Evolutionary conservation across 495 filamentous ascomycete species (phyloP).

Genomic region (Echria macrotheca): DNA sequence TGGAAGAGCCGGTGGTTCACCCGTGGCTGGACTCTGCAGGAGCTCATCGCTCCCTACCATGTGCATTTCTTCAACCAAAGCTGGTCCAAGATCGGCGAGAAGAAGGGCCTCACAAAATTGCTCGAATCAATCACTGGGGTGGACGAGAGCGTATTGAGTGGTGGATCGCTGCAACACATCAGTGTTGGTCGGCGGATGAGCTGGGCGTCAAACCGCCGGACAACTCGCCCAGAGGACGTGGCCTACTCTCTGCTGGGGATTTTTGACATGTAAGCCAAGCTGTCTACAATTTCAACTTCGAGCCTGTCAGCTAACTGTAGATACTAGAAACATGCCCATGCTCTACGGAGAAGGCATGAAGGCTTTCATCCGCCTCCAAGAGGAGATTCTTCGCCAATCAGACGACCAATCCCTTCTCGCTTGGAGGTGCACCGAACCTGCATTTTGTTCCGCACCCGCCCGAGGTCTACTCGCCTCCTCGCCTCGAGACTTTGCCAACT

Average conservation of each 20-base stretch:
- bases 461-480: no score
- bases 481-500: no score
- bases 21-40: constrained; percentile 42
- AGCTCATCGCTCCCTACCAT: constrained; percentile 33
- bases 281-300: no score
- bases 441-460: no score
- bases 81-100: neutral
- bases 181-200: neutral
- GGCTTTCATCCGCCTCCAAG: neutral
- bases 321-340: neutral
- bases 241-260: neutral
- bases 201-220: neutral
- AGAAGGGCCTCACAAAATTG: neutral
- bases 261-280: no score
- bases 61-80: neutral
- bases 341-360: neutral
- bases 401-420: no score
- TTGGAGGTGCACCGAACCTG: no score
- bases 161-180: neutral
- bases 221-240: neutral
- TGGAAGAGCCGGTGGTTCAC: constrained; percentile 32
- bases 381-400: neutral
- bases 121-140: neutral
- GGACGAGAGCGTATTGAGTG: neutral
- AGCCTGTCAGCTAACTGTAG: no score